These are phyloP conservation scores for Carex myosuroides DNA, from an alignment of 176 grass and related monocot species.

Conservation along the genomic window DNA sequence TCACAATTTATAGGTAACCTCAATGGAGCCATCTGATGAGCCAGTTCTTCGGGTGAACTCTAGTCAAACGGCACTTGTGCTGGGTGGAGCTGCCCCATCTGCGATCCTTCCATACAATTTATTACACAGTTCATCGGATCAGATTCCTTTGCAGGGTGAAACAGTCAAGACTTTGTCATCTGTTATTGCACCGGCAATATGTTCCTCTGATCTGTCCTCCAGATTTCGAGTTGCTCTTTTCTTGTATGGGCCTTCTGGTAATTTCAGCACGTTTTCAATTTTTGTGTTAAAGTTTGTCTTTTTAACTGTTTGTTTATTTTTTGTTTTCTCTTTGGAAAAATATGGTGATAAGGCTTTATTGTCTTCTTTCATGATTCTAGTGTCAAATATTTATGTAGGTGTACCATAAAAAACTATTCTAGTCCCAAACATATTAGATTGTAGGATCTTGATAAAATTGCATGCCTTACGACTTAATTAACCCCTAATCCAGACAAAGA, in stretches of 20 bases:
- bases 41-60: constrained; percentile 55
- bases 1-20: constrained; percentile 44
- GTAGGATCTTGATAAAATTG: background rate
- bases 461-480: background rate
- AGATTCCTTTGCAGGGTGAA: constrained; percentile 61
- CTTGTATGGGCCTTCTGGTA: constrained; percentile 73
- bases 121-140: constrained; percentile 36
- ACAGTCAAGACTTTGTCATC: constrained; percentile 71
- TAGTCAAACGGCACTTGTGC: constrained; percentile 81
- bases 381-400: background rate
- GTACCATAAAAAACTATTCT: background rate
- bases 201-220: constrained; percentile 66
- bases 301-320: background rate
- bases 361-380: background rate
- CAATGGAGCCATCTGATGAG: constrained; percentile 78
- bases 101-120: constrained; percentile 63
- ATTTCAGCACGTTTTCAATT: constrained; percentile 3
- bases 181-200: constrained; percentile 70
- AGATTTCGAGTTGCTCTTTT: constrained; percentile 78
- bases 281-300: background rate
- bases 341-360: background rate
- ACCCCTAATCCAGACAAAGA: background rate
- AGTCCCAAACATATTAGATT: background rate
- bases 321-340: background rate
- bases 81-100: constrained; percentile 63